Conservation (phyloP, 139 green algal genomes). For the Eudorina sp. region DNA sequence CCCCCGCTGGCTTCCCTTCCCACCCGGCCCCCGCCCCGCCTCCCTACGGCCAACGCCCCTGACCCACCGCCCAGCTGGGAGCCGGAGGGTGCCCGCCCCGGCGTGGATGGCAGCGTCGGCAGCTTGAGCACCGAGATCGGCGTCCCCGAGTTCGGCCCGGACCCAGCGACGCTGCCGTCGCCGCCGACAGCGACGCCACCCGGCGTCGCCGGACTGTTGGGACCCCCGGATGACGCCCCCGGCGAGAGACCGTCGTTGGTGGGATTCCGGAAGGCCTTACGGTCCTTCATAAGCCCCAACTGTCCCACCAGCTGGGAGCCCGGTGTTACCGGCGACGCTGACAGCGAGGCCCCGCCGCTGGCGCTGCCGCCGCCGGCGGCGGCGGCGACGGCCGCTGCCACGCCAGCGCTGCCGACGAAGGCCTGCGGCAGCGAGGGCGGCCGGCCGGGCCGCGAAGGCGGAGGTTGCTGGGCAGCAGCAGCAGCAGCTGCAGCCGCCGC, state of each 20-base stretch:
- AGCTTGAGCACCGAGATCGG: neutral
- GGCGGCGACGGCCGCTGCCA: neutral
- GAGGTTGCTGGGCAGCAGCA: no score
- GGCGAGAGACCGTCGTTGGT: neutral
- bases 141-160: no score
- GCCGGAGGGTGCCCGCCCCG: neutral
- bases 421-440: neutral
- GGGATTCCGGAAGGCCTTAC: neutral
- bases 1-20: neutral
- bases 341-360: neutral
- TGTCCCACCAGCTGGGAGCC: neutral
- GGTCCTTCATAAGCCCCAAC: constrained; percentile 3
- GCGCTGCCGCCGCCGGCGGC: neutral
- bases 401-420: neutral
- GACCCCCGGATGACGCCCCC: neutral
- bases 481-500: neutral
- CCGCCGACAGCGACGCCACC: neutral
- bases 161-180: neutral
- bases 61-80: neutral
- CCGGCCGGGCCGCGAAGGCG: neutral
- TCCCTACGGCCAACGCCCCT: neutral
- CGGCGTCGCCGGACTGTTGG: neutral
- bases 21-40: neutral
- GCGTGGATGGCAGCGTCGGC: neutral
- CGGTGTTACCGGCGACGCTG: neutral